These are phyloP conservation scores for Penicillium sp. DNA, from an alignment of 2,329 filamentous ascomycete genomes.

Conservation along the genomic window DNA sequence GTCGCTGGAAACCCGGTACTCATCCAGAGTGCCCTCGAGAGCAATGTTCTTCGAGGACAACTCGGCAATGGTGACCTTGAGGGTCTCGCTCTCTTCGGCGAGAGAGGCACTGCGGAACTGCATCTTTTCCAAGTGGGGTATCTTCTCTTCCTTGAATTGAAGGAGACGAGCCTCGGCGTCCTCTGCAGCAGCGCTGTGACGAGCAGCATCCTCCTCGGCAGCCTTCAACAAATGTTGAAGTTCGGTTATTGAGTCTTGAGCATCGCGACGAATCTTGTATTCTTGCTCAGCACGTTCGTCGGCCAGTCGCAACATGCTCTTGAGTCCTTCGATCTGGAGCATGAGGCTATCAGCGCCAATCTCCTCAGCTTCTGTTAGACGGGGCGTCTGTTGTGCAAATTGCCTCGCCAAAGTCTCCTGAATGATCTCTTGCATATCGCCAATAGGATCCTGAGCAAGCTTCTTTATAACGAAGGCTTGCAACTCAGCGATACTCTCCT, in stretches of 20 bases:
- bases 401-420: conserved; percentile 62
- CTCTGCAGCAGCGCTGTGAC: conserved; percentile 51
- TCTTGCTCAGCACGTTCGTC: conserved; percentile 66
- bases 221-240: conserved; percentile 67
- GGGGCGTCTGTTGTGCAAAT: conserved; percentile 52
- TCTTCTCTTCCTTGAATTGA: conserved; percentile 65
- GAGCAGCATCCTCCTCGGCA: conserved; percentile 57
- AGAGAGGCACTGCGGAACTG: conserved; percentile 68
- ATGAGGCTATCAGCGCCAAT: conserved; percentile 51
- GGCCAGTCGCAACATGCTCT: conserved; percentile 64
- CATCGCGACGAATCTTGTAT: conserved; percentile 60
- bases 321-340: conserved; percentile 64
- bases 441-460: conserved; percentile 36
- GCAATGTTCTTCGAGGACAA: conserved; percentile 60
- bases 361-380: conserved; percentile 53
- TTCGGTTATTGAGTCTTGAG: conserved; percentile 71
- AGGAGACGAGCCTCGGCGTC: conserved; percentile 66
- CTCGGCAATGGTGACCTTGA: conserved; percentile 53
- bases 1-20: conserved; percentile 60
- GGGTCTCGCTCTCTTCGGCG: conserved; percentile 62
- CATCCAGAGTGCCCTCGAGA: conserved; percentile 60
- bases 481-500: conserved; percentile 38
- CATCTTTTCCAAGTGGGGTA: conserved; percentile 61
- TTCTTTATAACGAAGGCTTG: conserved; percentile 42
- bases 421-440: conserved; percentile 61